Percentiles rank a stretch among this genome's conserved stretches.
Conservation (phyloP, 2,329 filamentous ascomycete species). For the Zopfia rhizophila region DNA sequence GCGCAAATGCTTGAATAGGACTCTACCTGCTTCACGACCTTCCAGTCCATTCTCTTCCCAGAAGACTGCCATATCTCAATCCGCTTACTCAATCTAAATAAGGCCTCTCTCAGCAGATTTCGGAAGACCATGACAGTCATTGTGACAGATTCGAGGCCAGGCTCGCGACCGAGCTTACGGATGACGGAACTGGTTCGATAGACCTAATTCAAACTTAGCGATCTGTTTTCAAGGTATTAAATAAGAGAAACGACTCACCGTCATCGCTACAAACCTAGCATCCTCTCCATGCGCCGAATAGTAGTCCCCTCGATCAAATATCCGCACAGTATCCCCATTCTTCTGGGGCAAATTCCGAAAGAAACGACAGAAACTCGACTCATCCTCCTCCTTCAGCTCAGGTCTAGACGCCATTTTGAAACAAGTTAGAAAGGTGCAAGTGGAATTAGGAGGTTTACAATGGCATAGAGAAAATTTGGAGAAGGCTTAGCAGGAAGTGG, state of each 20-base stretch:
- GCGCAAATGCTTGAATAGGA: neutral
- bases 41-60: conserved; percentile 85
- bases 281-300: conserved; percentile 93
- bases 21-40: conserved; percentile 79
- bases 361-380: conserved; percentile 95
- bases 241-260: conserved; percentile 59
- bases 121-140: conserved; percentile 95
- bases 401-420: conserved; percentile 64
- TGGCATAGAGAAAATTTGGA: neutral
- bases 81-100: conserved; percentile 90
- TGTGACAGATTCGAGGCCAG: conserved; percentile 90
- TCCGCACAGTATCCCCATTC: conserved; percentile 79
- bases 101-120: conserved; percentile 92
- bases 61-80: conserved; percentile 88
- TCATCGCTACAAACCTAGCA: conserved; percentile 83
- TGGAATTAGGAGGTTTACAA: neutral
- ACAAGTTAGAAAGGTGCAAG: neutral
- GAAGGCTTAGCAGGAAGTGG: conserved; percentile 5
- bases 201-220: conserved; percentile 63
- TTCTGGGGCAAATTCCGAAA: conserved; percentile 85
- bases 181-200: conserved; percentile 99
- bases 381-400: conserved; percentile 84
- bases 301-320: conserved; percentile 95
- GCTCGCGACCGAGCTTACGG: conserved; percentile 84
- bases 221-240: no score